A percentile compares a stretch with the other conserved stretches of the same genome.
These are phyloP conservation scores for Phytophthora crassamura DNA, from an alignment of 352 stramenopile genomes.

Conservation along the genomic window DNA sequence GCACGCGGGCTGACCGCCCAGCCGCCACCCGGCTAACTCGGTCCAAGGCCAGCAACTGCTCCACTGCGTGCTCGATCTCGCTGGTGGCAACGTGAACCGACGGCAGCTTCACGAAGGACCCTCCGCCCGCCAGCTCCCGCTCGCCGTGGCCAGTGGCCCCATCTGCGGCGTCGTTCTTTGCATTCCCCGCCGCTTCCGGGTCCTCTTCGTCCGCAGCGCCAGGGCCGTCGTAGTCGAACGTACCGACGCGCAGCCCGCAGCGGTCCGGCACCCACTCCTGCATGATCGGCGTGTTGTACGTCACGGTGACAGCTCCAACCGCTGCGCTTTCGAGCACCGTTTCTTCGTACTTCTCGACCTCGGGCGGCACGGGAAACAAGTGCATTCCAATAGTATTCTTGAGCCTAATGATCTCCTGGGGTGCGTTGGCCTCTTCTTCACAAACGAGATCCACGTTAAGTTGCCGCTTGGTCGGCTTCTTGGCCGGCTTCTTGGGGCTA, in stretches of 20 bases:
- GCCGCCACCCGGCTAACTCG: slow-evolving; percentile 60
- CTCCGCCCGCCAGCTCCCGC: slow-evolving; percentile 7
- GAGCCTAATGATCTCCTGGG: slow-evolving; percentile 46
- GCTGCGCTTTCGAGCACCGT: slow-evolving; percentile 59
- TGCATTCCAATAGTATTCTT: slow-evolving; percentile 77
- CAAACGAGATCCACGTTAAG: slow-evolving; percentile 71
- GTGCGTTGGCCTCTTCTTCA: slow-evolving; percentile 48
- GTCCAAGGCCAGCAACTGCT: slow-evolving; percentile 54
- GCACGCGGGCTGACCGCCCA: slow-evolving; percentile 57
- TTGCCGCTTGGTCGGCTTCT: slow-evolving; percentile 22
- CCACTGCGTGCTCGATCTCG: slow-evolving; percentile 63
- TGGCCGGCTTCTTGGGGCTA: slow-evolving; percentile 27
- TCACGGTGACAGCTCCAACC: slow-evolving; percentile 65
- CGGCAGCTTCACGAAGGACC: slow-evolving; percentile 43
- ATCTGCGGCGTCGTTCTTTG: background rate
- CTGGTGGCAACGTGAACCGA: slow-evolving; percentile 56
- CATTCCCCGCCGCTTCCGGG: slow-evolving; percentile 1
- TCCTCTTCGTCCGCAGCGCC: slow-evolving; percentile 10
- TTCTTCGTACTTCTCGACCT: slow-evolving; percentile 65
- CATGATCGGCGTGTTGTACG: slow-evolving; percentile 78
- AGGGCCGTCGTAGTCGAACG: slow-evolving; percentile 45
- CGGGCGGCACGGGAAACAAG: slow-evolving; percentile 64
- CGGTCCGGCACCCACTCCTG: slow-evolving; percentile 72
- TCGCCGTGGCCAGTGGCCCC: slow-evolving; percentile 2
- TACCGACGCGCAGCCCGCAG: slow-evolving; percentile 60